Evolutionary conservation across 208 protist species (phyloP).

Genomic region (Kentomonas sorsogonicus): DNA sequence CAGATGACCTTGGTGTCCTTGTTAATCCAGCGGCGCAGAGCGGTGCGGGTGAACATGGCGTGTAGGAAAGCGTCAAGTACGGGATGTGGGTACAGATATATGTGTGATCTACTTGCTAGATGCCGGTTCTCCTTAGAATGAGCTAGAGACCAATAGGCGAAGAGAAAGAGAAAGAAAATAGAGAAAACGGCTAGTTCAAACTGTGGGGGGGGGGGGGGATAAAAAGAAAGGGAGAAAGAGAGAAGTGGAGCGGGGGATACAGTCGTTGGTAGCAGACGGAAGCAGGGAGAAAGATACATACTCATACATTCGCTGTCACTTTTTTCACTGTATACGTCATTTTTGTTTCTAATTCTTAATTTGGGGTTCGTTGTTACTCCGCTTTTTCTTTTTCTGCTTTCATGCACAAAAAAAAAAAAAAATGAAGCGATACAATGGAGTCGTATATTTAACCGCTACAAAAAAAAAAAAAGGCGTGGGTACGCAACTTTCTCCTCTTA

Average conservation of each 20-base stretch:
- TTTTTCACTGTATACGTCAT: too few relatives aligned
- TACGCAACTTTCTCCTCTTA: too few relatives aligned
- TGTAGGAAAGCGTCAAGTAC: background rate
- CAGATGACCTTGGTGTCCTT: constrained; percentile 98
- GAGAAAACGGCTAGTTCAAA: constrained; percentile 12
- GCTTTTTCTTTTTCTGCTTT: background rate
- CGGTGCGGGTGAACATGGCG: constrained; percentile 58
- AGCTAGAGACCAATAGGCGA: constrained; percentile 3
- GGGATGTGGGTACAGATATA: background rate
- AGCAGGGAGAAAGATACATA: too few relatives aligned
- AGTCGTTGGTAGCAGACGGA: too few relatives aligned
- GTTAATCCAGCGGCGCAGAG: constrained; percentile 76
- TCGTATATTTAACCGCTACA: background rate
- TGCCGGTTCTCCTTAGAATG: constrained; percentile 1
- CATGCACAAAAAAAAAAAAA: background rate
- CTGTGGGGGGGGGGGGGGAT: too few relatives aligned
- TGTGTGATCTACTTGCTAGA: background rate
- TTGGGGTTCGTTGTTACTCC: too few relatives aligned
- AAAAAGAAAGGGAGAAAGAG: too few relatives aligned
- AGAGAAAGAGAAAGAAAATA: constrained; percentile 2
- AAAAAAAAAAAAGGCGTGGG: too few relatives aligned
- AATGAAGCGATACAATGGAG: background rate
- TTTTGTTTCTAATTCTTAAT: too few relatives aligned
- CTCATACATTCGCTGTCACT: too few relatives aligned
- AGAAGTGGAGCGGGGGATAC: too few relatives aligned